Evolutionary conservation across 2,329 filamentous ascomycete genomes (phyloP).

Genomic region (Cryphonectria nitschkei): DNA sequence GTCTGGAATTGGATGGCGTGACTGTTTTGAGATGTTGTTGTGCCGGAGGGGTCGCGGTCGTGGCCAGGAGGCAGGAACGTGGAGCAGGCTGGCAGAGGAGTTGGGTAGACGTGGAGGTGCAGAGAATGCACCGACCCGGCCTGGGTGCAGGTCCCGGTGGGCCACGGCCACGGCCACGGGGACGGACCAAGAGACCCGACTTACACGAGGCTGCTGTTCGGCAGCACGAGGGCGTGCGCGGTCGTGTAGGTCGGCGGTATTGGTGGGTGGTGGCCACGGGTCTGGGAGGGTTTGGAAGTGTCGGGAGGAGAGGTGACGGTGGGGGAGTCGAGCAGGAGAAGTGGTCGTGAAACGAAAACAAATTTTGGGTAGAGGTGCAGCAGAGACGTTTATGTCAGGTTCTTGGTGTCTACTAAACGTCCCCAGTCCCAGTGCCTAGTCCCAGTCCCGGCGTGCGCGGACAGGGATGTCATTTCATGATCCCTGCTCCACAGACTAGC

Average conservation of each 20-base stretch:
- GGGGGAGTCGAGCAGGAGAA: conserved; percentile 27
- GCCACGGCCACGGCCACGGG: conserved; percentile 24
- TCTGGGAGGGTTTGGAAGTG: conserved; percentile 16
- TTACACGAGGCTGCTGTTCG: conserved; percentile 31
- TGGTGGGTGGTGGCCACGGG: conserved; percentile 15
- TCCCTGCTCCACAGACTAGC: conserved; percentile 18
- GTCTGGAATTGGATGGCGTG: conserved; percentile 36
- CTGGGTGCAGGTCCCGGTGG: conserved; percentile 28
- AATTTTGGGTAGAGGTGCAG: conserved; percentile 28
- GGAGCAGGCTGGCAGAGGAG: conserved; percentile 24
- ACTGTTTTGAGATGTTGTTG: conserved; percentile 34
- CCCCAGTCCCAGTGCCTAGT: conserved; percentile 1
- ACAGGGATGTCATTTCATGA: conserved; percentile 15
- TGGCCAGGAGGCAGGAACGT: conserved; percentile 26
- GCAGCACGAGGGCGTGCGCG: conserved; percentile 13
- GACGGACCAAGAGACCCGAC: conserved; percentile 24
- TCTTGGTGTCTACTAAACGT: conserved; percentile 6
- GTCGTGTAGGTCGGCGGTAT: conserved; percentile 15
- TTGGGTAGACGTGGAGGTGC: conserved; percentile 30
- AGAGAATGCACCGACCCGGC: conserved; percentile 29
- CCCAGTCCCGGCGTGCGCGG: conserved; percentile 16
- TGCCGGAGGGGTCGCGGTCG: conserved; percentile 27
- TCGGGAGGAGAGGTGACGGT: conserved; percentile 17
- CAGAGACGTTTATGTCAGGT: conserved; percentile 13
- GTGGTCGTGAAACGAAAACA: conserved; percentile 30